Percentiles rank a stretch among this genome's conserved stretches.
phyloP scores from a whole-genome alignment of 129 eudicot species.

The Glebionis coronaria region DNA sequence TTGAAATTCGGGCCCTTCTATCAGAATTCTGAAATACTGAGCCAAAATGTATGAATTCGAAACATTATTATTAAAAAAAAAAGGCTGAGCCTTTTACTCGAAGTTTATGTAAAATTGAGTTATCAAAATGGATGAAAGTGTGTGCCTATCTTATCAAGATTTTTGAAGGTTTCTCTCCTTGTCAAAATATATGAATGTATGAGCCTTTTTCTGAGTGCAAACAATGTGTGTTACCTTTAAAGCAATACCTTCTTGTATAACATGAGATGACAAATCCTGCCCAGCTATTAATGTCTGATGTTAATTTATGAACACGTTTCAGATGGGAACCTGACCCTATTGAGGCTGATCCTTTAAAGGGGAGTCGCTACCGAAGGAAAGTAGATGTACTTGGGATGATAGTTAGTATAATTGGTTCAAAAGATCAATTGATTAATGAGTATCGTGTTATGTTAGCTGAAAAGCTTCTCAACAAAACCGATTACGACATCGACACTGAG shows the following conservation, averaged over 20 bases:
- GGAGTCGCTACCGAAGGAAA: slow-evolving; percentile 73
- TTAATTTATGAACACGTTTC: slow-evolving; percentile 20
- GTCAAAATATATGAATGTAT: background rate
- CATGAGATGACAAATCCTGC: background rate
- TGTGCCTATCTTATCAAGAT: background rate
- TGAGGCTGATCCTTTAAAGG: slow-evolving; percentile 87
- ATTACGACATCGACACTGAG: slow-evolving; percentile 91
- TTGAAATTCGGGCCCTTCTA: background rate
- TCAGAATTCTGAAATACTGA: background rate
- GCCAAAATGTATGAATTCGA: too few relatives aligned
- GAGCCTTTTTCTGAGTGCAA: slow-evolving; percentile 9
- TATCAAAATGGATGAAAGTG: background rate
- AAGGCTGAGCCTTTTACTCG: background rate
- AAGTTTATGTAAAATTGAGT: background rate
- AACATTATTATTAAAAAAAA: too few relatives aligned
- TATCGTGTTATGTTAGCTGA: slow-evolving; percentile 99
- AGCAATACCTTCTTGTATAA: background rate
- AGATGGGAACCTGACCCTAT: slow-evolving; percentile 99
- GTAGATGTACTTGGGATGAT: slow-evolving; percentile 94
- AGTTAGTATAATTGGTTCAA: slow-evolving; percentile 92
- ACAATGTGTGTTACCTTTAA: background rate
- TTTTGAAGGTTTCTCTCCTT: too few relatives aligned
- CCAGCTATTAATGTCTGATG: slow-evolving; percentile 14
- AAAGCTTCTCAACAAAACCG: slow-evolving; percentile 93
- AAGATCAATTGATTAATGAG: slow-evolving; percentile 87